Evolutionary conservation across 2,329 filamentous ascomycete genomes (phyloP), one percentile per base, ranked within the genome.

Genomic region (Zarea fungicola): DNA sequence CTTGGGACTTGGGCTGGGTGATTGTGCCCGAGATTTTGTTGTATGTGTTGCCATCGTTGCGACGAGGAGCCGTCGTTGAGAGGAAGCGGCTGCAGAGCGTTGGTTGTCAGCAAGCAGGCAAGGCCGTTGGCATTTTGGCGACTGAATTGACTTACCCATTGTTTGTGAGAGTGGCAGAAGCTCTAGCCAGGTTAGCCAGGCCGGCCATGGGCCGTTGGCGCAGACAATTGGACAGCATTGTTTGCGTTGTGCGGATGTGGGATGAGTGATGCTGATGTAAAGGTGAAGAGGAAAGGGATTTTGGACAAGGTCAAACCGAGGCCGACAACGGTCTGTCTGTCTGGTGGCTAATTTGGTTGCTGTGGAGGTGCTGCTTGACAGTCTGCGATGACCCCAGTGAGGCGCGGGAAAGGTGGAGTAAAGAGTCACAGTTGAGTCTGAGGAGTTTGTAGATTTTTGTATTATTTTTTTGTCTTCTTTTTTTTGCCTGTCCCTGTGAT

Each of bases 1-100:
- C 93, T 75, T 99, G 93, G 28, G 92, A 93, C 75, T 96, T 97
- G 65, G 91, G 92, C 72, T 97, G 91, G 22, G 93, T 99, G 73
- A 99, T 92, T 65, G 76, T 69, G 53, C 82, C 75, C 53, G 91
- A 96, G 65, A 92, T 76, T 67, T 82, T 89, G 78, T 99, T 99
- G 67, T 96, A 80, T 59, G 76, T 68, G 29, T n/a, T 19, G 19
- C 41, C 8, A 37, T 77, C 71, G 52, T 81, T 72, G 49, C 64
- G 71, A 54, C 72, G 68, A 57, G 73, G 63, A 25, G 75, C 59
- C 16, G 79, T 78, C 37, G 71, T 67, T 34, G 74, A 78, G 46
- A 81, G 65, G 53, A 72, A 64, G 47, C 78, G 77, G 50, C 76
- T 79, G 35, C 11, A 40, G 26, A 21, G n/a, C 3, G 34, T 5